phyloP scores from a whole-genome alignment of 768 basidiomycete genomes.

The Arthromyces matolae region DNA sequence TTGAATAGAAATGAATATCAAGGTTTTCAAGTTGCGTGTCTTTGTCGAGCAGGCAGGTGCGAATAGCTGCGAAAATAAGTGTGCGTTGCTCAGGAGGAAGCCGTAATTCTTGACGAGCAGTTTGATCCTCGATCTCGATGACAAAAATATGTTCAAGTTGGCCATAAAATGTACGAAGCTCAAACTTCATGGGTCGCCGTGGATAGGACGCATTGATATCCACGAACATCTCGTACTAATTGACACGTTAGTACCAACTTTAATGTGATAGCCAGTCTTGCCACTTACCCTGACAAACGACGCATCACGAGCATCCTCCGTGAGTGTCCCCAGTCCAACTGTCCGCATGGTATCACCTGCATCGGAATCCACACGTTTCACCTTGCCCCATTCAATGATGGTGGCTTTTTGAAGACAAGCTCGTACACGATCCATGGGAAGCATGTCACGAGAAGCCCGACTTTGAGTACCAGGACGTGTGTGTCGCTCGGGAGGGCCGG shows the following conservation, averaged over 20 bases:
- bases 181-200: not conserved
- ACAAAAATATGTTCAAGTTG: conserved; percentile 26
- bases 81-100: not conserved
- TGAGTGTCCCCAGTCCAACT: conserved; percentile 3
- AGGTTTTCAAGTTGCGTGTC: conserved; percentile 7
- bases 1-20: conserved; percentile 20
- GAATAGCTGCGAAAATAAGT: conserved; percentile 23
- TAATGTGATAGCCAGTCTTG: too few species aligned
- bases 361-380: conserved; percentile 22
- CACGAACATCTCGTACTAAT: conserved; percentile 31
- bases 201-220: conserved; percentile 23
- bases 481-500: too few species aligned
- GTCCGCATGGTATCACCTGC: conserved; percentile 29
- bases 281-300: conserved; percentile 30
- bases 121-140: conserved; percentile 10
- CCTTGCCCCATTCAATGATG: conserved; percentile 27
- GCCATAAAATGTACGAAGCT: conserved; percentile 26
- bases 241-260: too few species aligned
- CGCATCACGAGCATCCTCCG: conserved; percentile 28
- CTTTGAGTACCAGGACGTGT: too few species aligned
- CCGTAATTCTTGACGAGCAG: not conserved
- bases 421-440: conserved; percentile 5
- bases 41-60: conserved; percentile 13
- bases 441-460: too few species aligned
- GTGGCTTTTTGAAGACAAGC: conserved; percentile 7